Conservation (phyloP, 2,329 filamentous ascomycete genomes). For the Pseudogymnoascus sp. region DNA sequence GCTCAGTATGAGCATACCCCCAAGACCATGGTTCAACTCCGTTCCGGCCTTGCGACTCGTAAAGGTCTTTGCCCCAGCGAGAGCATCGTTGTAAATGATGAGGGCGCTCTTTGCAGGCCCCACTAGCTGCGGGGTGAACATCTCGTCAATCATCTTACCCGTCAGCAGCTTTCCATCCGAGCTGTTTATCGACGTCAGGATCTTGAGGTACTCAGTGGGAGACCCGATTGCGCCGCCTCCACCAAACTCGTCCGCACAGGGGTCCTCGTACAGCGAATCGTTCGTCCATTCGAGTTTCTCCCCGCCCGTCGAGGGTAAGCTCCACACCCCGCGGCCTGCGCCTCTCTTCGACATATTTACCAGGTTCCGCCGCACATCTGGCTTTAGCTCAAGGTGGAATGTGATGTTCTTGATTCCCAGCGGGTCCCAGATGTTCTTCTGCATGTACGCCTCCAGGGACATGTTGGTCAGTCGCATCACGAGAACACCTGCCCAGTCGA, state of each 20-base stretch:
- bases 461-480: conserved; percentile 33
- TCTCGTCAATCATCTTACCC: conserved; percentile 32
- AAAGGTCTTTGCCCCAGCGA: conserved; percentile 14
- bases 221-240: conserved; percentile 31
- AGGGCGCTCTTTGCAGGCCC: conserved; percentile 17
- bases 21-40: conserved; percentile 33
- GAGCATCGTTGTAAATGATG: conserved; percentile 23
- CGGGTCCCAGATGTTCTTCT: conserved; percentile 20
- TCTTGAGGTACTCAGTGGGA: conserved; percentile 35
- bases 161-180: conserved; percentile 42
- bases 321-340: neutral
- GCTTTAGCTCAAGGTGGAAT: conserved; percentile 20
- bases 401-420: conserved; percentile 19
- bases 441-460: conserved; percentile 18
- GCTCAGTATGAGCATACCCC: conserved; percentile 35
- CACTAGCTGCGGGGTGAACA: conserved; percentile 41
- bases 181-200: conserved; percentile 38
- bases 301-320: neutral
- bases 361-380: conserved; percentile 15
- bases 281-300: conserved; percentile 10
- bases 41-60: conserved; percentile 30
- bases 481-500: conserved; percentile 47
- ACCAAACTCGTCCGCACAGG: conserved; percentile 22
- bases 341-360: conserved; percentile 15
- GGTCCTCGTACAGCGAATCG: conserved; percentile 15